Percentiles rank a stretch among this genome's conserved stretches.
phyloP scores from a whole-genome alignment of 106 monocot genomes.

The Cymbidium sinense region DNA sequence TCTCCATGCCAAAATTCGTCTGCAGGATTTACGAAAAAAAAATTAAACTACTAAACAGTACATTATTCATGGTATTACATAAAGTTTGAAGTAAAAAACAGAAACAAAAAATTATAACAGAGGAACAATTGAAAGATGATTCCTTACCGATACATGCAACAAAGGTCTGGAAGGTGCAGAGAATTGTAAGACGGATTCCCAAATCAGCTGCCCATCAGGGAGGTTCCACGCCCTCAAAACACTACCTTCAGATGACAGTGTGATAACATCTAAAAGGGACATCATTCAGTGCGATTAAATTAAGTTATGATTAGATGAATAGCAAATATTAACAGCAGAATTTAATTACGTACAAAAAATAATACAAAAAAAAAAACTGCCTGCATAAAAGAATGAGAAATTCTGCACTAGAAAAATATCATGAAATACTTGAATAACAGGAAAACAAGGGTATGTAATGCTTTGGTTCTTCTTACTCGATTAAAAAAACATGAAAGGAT shows the following conservation, averaged over 20 bases:
- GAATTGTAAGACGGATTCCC: conserved; percentile 70
- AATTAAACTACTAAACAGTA: background rate
- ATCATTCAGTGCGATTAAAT: background rate
- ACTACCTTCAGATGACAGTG: conserved; percentile 83
- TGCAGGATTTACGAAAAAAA: conserved; percentile 23
- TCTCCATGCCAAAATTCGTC: conserved; percentile 49
- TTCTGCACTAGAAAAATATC: background rate
- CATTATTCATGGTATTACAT: background rate
- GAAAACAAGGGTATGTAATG: background rate
- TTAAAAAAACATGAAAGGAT: no score
- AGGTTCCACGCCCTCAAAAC: conserved; percentile 97
- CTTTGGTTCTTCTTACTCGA: background rate
- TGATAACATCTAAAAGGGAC: conserved; percentile 65
- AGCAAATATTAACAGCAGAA: background rate
- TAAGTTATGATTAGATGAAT: background rate
- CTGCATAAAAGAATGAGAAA: background rate
- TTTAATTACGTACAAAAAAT: background rate
- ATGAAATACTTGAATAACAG: background rate
- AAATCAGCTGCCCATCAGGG: conserved; percentile 98
- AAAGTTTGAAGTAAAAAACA: background rate
- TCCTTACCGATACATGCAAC: conserved; percentile 63
- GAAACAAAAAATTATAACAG: background rate
- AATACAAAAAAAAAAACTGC: background rate
- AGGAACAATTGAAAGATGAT: background rate
- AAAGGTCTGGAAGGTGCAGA: conserved; percentile 46